Base-by-base conservation (phyloP, 306 rosid genomes). In the Delonix regia region DNA sequence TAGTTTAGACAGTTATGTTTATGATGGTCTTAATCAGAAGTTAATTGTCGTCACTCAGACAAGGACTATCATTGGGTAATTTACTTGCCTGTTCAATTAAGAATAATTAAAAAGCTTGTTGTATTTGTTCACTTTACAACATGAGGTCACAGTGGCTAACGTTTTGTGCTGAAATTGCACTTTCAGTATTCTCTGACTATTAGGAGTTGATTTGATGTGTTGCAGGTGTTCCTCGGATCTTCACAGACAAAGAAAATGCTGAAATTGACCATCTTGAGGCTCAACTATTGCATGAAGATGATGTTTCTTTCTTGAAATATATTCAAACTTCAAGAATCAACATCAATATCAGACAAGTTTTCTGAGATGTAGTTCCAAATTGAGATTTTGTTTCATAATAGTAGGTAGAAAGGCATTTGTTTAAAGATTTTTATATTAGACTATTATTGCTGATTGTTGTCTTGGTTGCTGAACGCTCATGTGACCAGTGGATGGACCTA, bases 321-420 rank as follows among this genome's bases (percentile, higher is more conserved):
- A 89, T 92, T 69, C 86, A 79, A 85, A 87, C 81, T 83, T 95
- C 98, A 67, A 91, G 97, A 89, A 88, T 95, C 86, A 93, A 95
- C 88, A 91, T 95, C 80, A 95, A 95, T 82, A 91, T 95, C 65
- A 83, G 99, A 88, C 96, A 91, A 87, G 99, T 95, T 42, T 95
- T 79, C 69, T 90, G 73, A 88, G 57, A 33, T 24, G 75, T 69
- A 10, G 38, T n/a, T 24, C 68, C 16, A 49, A 74, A 75, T 65
- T 11, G 59, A 79, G 61, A 22, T 59, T 70, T 49, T 78, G 73
- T 38, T 78, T 51, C 16, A 25, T 33, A 45, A 69, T 60, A 71
- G 48, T 11, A 52, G 41, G 53, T 36, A 15, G 34, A 44, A 44
- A 67, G 41, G 22, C n/a, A n/a, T n/a, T n/a, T n/a, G n/a, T n/a